Evolutionary conservation across 1,284 basidiomycete species (phyloP).

Genomic region (Microstroma glucosiphilum): DNA sequence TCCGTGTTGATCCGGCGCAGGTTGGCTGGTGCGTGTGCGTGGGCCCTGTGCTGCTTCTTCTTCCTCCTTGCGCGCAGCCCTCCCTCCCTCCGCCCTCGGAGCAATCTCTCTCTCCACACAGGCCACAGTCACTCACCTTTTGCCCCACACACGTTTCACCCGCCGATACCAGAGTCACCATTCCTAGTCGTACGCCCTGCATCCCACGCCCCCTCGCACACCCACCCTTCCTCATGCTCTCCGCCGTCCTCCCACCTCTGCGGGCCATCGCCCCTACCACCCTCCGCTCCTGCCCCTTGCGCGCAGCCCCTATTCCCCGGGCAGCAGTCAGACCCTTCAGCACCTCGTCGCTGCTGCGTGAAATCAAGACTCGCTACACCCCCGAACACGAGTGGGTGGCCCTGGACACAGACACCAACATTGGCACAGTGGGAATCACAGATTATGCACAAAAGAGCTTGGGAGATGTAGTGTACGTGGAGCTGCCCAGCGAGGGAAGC

Average conservation of each 20-base stretch:
- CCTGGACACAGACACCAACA: slow-evolving; percentile 70
- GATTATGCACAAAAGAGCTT: slow-evolving; percentile 86
- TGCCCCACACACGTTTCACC: too few species aligned
- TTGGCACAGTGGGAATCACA: slow-evolving; percentile 83
- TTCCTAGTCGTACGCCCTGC: too few species aligned
- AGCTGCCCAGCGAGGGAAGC: slow-evolving; percentile 70
- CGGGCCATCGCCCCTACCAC: background rate
- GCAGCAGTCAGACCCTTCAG: background rate
- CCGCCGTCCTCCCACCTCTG: background rate
- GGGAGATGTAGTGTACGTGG: slow-evolving; percentile 96
- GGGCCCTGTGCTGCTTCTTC: too few species aligned
- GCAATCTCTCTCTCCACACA: too few species aligned
- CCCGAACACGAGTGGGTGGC: slow-evolving; percentile 82
- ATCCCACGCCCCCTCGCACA: background rate
- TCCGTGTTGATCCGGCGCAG: too few species aligned
- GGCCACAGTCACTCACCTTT: too few species aligned
- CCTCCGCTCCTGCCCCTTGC: background rate
- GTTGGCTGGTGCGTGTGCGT: too few species aligned
- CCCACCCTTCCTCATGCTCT: background rate
- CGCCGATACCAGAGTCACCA: too few species aligned
- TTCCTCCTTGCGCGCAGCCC: too few species aligned
- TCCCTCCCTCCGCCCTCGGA: too few species aligned
- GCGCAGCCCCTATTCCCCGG: background rate
- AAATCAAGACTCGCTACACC: slow-evolving; percentile 55
- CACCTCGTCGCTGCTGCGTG: slow-evolving; percentile 7